phyloP scores from a whole-genome alignment of 345 rosid genomes.

The Eutrema yunnanense region DNA sequence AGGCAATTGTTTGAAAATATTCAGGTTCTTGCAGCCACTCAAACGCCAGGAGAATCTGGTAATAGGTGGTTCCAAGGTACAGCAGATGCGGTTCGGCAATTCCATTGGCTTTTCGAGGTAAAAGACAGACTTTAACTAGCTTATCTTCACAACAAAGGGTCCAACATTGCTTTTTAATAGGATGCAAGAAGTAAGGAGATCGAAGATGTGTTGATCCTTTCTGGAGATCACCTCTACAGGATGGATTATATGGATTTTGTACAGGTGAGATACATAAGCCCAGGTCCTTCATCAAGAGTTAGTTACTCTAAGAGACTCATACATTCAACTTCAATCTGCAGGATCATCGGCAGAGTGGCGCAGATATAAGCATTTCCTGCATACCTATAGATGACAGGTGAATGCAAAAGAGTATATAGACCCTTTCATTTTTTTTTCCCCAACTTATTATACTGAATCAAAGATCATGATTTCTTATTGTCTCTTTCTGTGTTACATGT shows the following conservation, averaged over 20 bases:
- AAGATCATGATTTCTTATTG: conserved; percentile 19
- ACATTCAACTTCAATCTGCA: conserved; percentile 28
- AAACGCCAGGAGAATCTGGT: conserved; percentile 89
- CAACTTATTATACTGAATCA: background rate
- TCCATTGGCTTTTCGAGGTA: conserved; percentile 98
- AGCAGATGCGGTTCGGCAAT: conserved; percentile 94
- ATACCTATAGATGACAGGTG: conserved; percentile 84
- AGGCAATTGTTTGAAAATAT: background rate
- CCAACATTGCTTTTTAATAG: conserved; percentile 24
- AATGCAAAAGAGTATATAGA: background rate
- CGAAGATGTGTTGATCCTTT: conserved; percentile 86
- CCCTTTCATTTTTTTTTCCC: background rate
- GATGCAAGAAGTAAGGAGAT: conserved; percentile 71
- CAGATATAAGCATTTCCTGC: conserved; percentile 82
- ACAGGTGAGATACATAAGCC: conserved; percentile 41
- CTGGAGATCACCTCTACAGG: conserved; percentile 90
- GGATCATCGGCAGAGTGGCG: conserved; percentile 91
- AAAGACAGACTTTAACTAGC: background rate
- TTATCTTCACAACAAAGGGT: background rate
- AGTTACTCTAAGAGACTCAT: background rate
- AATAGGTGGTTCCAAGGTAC: conserved; percentile 97
- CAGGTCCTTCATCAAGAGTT: background rate
- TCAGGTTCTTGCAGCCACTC: conserved; percentile 91
- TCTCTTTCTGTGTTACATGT: conserved; percentile 29
- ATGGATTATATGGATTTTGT: conserved; percentile 98